Evolutionary conservation across 129 eudicot genomes (phyloP).

Genomic region (Artemisia argyi): DNA sequence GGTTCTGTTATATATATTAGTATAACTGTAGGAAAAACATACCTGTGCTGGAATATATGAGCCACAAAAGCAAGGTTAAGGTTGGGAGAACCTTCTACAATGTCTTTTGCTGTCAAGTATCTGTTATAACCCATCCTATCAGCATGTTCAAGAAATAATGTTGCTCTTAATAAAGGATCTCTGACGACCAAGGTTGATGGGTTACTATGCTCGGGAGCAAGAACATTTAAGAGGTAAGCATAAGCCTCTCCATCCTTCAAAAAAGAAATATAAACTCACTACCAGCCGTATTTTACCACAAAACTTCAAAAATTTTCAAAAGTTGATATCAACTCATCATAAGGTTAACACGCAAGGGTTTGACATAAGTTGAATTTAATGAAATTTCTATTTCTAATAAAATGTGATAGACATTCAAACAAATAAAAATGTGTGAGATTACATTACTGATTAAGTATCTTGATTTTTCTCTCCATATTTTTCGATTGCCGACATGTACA

Average conservation of each 20-base stretch:
- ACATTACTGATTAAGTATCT: no score
- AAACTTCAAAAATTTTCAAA: no score
- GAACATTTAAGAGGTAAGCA: slow-evolving; percentile 82
- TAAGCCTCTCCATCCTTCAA: slow-evolving; percentile 96
- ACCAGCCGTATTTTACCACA: background rate
- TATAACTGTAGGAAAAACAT: slow-evolving; percentile 19
- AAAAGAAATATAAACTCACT: slow-evolving; percentile 5
- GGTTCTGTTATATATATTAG: slow-evolving; percentile 10
- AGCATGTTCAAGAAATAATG: slow-evolving; percentile 91
- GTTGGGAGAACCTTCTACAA: slow-evolving; percentile 93
- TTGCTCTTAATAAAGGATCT: slow-evolving; percentile 78
- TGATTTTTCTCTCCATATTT: no score
- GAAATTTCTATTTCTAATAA: no score
- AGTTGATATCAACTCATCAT: no score
- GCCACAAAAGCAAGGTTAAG: slow-evolving; percentile 82
- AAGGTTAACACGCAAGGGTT: no score
- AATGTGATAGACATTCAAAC: no score
- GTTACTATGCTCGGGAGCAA: slow-evolving; percentile 83
- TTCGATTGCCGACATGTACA: no score
- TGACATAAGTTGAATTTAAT: no score
- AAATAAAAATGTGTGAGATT: no score
- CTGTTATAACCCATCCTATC: slow-evolving; percentile 97
- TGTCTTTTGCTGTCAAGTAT: slow-evolving; percentile 91
- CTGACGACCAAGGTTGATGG: slow-evolving; percentile 63
- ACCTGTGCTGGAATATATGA: slow-evolving; percentile 86